Conservation (phyloP, 345 rosid genomes). For the Noccaea bulbosa region DNA sequence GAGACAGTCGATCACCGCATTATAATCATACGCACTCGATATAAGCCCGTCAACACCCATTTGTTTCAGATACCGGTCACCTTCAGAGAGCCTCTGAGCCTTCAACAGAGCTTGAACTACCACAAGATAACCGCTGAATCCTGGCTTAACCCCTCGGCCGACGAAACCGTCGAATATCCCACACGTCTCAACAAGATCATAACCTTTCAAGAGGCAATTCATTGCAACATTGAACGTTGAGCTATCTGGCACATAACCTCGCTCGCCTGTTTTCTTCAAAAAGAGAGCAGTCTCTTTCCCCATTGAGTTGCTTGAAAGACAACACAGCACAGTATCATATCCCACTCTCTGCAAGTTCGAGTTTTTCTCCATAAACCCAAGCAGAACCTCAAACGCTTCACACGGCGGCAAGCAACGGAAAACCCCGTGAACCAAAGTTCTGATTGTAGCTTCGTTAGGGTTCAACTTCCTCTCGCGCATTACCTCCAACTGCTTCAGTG, state of each 20-base stretch:
- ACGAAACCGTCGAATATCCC: conserved; percentile 57
- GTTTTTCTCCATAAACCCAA: conserved; percentile 59
- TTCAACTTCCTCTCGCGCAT: conserved; percentile 63
- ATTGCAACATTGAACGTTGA: conserved; percentile 61
- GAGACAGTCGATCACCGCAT: conserved; percentile 76
- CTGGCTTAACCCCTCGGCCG: conserved; percentile 61
- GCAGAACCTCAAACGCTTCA: conserved; percentile 61
- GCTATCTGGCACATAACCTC: conserved; percentile 63
- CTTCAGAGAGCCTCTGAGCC: conserved; percentile 52
- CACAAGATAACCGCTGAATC: conserved; percentile 58
- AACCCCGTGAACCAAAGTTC: conserved; percentile 81
- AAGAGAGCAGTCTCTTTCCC: conserved; percentile 69
- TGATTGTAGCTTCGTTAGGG: conserved; percentile 79
- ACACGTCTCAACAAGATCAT: conserved; percentile 64
- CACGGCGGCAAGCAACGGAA: conserved; percentile 54
- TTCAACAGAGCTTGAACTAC: conserved; percentile 65
- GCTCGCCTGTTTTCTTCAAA: conserved; percentile 51
- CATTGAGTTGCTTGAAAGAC: conserved; percentile 69
- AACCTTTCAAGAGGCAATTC: conserved; percentile 64
- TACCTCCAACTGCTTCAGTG: conserved; percentile 55
- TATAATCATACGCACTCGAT: conserved; percentile 62
- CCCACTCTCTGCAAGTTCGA: conserved; percentile 54
- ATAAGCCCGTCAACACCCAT: conserved; percentile 57
- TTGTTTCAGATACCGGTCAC: conserved; percentile 54
- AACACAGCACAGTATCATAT: conserved; percentile 62